These are phyloP conservation scores for Phtheirospermum japonicum DNA, from an alignment of 257 asterid genomes.

Conservation along the genomic window DNA sequence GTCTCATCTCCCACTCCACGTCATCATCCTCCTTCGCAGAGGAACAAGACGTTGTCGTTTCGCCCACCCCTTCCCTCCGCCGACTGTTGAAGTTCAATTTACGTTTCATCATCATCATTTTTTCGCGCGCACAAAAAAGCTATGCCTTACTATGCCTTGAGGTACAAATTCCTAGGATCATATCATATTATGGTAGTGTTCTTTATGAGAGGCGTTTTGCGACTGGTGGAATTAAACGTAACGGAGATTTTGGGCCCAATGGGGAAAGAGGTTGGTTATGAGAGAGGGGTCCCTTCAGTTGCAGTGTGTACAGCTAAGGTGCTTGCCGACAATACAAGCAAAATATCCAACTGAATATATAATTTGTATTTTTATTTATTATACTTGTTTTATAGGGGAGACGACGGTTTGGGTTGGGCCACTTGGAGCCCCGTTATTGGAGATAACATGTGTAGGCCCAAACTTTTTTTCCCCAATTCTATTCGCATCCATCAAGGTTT, in stretches of 20 bases:
- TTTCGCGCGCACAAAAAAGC: too few species aligned
- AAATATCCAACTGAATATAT: not conserved
- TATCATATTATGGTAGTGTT: not conserved
- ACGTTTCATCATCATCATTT: conserved; percentile 38
- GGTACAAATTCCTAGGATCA: conserved; percentile 8
- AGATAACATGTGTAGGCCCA: too few species aligned
- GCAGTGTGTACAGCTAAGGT: conserved; percentile 39
- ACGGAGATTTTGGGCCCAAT: conserved; percentile 29
- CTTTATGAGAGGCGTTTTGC: conserved; percentile 6
- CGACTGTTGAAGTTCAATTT: conserved; percentile 31
- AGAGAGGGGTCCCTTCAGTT: conserved; percentile 28
- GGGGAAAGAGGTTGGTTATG: conserved; percentile 17
- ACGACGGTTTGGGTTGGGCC: conserved; percentile 33
- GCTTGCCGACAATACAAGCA: conserved; percentile 54
- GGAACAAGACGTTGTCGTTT: conserved; percentile 26
- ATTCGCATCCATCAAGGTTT: too few species aligned
- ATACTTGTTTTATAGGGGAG: conserved; percentile 30
- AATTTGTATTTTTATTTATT: not conserved
- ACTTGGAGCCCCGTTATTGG: conserved; percentile 30
- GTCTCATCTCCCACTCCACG: conserved; percentile 67
- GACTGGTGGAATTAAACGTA: conserved; percentile 23
- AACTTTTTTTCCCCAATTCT: too few species aligned
- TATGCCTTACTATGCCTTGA: not conserved
- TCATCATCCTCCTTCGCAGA: conserved; percentile 28
- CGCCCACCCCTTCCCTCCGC: conserved; percentile 28